These are phyloP conservation scores for Umbelopsis vinacea DNA, from an alignment of 192 early-diverging fungal species.

Conservation along the genomic window DNA sequence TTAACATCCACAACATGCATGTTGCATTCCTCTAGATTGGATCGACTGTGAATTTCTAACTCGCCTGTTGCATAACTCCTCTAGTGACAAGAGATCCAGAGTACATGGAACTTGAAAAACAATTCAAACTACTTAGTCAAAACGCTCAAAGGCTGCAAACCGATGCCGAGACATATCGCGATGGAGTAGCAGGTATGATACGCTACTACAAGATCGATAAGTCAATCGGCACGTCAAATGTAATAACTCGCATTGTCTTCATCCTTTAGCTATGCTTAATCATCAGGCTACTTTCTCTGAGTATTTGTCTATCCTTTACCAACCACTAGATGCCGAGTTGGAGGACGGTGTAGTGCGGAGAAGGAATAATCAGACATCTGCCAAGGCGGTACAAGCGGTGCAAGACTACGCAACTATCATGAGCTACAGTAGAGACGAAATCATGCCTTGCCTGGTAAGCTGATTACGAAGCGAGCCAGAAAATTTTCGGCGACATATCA, in stretches of 20 bases:
- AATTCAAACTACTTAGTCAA: conserved; percentile 65
- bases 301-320: conserved; percentile 29
- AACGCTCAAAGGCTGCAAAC: conserved; percentile 60
- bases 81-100: conserved; percentile 60
- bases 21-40: neutral
- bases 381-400: conserved; percentile 46
- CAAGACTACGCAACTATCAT: conserved; percentile 58
- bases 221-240: neutral
- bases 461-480: neutral
- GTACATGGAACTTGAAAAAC: conserved; percentile 62
- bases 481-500: neutral
- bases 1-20: neutral
- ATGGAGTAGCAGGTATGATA: conserved; percentile 51
- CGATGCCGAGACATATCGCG: conserved; percentile 71
- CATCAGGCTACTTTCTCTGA: conserved; percentile 32
- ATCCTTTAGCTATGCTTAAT: conserved; percentile 31
- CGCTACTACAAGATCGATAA: neutral
- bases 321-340: conserved; percentile 40
- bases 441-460: conserved; percentile 67
- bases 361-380: conserved; percentile 46
- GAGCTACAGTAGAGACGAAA: conserved; percentile 50
- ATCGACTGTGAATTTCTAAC: neutral
- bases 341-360: conserved; percentile 53
- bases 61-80: conserved; percentile 30
- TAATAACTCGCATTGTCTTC: neutral